Conservation (phyloP, 345 rosid genomes). For the Xanthoceras sorbifolium region DNA sequence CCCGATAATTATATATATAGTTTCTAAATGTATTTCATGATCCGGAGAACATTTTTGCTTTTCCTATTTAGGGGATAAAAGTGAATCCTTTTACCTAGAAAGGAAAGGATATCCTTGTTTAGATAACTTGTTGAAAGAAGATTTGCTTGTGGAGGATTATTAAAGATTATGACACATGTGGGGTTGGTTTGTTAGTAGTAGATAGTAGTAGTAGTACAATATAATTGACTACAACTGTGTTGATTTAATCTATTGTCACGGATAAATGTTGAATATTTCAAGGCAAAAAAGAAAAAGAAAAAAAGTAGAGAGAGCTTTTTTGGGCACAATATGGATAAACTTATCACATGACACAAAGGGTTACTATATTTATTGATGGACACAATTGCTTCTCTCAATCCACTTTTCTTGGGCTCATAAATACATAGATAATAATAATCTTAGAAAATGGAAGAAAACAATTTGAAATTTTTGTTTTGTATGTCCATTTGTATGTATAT, state of each 20-base stretch:
- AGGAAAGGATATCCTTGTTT: neutral
- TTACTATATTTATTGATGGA: neutral
- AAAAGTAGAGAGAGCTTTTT: neutral
- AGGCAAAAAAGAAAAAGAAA: neutral
- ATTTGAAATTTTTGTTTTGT: neutral
- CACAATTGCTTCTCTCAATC: neutral
- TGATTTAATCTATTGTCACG: neutral
- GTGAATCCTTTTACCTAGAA: neutral
- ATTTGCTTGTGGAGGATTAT: conserved; percentile 1
- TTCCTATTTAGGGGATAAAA: neutral
- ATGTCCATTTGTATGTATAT: neutral
- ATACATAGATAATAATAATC: conserved; percentile 9
- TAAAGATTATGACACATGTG: neutral
- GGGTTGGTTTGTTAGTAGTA: neutral
- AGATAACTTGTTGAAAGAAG: conserved; percentile 1
- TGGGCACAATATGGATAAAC: conserved; percentile 8
- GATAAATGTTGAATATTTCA: neutral
- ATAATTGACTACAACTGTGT: neutral
- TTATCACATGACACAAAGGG: neutral
- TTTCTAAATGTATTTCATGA: neutral
- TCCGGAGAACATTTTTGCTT: neutral
- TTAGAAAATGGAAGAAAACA: neutral
- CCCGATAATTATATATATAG: neutral
- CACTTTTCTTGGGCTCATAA: conserved; percentile 15
- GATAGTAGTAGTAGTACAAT: no score